These are phyloP conservation scores for Pythium vanterpoolii DNA, from an alignment of 352 stramenopile species.

Conservation along the genomic window DNA sequence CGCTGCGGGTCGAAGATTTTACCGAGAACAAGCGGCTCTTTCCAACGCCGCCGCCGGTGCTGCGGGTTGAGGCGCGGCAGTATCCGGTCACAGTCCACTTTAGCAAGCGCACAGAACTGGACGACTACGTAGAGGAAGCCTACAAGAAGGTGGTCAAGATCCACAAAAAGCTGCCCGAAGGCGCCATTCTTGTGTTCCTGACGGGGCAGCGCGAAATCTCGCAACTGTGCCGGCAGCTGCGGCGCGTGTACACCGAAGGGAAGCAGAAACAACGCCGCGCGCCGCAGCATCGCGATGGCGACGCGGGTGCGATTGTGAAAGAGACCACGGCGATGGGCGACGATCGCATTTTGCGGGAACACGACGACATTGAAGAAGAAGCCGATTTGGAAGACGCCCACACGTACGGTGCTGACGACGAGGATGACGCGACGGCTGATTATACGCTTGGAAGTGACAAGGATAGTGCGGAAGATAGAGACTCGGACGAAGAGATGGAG, in stretches of 20 bases:
- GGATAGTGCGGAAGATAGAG: conserved; percentile 67
- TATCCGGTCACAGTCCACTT: conserved; percentile 98
- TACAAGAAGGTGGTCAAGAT: conserved; percentile 98
- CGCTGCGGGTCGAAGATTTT: conserved; percentile 97
- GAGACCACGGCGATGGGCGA: conserved; percentile 2
- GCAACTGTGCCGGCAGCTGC: conserved; percentile 80
- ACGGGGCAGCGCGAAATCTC: conserved; percentile 86
- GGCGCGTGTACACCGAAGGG: conserved; percentile 40
- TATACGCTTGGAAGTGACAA: conserved; percentile 45
- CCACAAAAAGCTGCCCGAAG: conserved; percentile 95
- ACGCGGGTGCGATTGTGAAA: background rate
- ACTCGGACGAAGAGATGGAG: conserved; percentile 77
- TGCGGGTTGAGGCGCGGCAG: conserved; percentile 94
- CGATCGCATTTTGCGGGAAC: conserved; percentile 62
- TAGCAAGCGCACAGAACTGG: conserved; percentile 96
- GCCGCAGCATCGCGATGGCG: conserved; percentile 18
- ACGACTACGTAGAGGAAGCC: conserved; percentile 95
- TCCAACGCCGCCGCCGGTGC: conserved; percentile 84
- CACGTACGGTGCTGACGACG: conserved; percentile 51
- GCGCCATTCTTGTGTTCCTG: conserved; percentile 91
- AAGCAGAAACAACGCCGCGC: conserved; percentile 37
- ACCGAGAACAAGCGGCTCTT: conserved; percentile 94
- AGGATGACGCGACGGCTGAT: conserved; percentile 31
- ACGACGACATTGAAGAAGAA: conserved; percentile 84
- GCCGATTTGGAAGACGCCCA: conserved; percentile 66